These are phyloP conservation scores for Carpinus viminea DNA, from an alignment of 306 rosid species.

Conservation along the genomic window DNA sequence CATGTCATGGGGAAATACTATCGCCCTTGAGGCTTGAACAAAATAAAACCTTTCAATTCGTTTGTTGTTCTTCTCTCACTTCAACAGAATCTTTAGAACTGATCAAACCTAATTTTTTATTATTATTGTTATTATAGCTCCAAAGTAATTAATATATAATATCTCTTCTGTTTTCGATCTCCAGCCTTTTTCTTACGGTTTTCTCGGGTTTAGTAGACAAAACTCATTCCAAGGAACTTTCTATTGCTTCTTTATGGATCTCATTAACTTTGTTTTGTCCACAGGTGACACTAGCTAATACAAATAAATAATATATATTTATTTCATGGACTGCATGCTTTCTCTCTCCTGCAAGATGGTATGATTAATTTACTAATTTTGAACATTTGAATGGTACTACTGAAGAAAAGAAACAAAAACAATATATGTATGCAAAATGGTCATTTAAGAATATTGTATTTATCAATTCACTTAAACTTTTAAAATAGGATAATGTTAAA, in stretches of 20 bases:
- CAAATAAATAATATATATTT: not conserved
- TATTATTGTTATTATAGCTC: too few relatives aligned
- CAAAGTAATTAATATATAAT: not conserved
- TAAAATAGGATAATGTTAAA: too few relatives aligned
- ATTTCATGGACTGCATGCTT: not conserved
- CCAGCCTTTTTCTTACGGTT: constrained; percentile 29
- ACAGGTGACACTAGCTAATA: constrained; percentile 5
- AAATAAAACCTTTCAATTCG: not conserved
- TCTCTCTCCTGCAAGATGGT: not conserved
- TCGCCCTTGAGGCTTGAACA: constrained; percentile 21
- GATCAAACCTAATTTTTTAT: constrained; percentile 7
- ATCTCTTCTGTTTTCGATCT: constrained; percentile 14
- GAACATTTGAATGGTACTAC: not conserved
- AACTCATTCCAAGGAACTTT: constrained; percentile 67
- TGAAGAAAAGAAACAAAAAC: not conserved
- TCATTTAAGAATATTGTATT: too few relatives aligned
- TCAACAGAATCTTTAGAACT: constrained; percentile 41
- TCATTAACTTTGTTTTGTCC: constrained; percentile 50
- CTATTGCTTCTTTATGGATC: constrained; percentile 27
- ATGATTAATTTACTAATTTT: not conserved
- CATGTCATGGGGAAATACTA: constrained; percentile 65
- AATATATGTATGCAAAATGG: not conserved
- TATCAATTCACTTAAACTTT: too few relatives aligned
- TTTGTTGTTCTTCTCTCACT: constrained; percentile 15
- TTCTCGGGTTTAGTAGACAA: constrained; percentile 37